Percentiles rank a stretch among this genome's conserved stretches.
phyloP scores from a whole-genome alignment of 2,329 filamentous ascomycete genomes.

The Aureobasidium sp. region DNA sequence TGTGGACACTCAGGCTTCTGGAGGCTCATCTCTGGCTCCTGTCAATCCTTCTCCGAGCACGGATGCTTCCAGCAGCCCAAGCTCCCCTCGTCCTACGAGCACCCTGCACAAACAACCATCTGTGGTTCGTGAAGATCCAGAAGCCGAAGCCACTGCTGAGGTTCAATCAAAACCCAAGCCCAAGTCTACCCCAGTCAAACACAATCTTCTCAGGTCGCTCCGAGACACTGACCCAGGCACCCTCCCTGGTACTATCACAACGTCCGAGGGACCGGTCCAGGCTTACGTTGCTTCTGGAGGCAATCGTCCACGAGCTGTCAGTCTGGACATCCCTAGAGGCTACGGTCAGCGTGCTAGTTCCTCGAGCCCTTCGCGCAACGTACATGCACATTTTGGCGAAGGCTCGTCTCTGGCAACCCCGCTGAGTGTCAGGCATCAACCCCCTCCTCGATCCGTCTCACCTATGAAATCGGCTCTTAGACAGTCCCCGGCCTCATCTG shows the following conservation, averaged over 20 bases:
- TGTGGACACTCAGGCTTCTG: constrained; percentile 17
- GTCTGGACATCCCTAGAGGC: constrained; percentile 25
- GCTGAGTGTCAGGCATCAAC: constrained; percentile 54
- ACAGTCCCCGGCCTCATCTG: constrained; percentile 46
- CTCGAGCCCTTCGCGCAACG: constrained; percentile 50
- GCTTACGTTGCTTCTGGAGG: constrained; percentile 17
- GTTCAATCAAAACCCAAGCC: background rate
- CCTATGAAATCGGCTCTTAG: constrained; percentile 73
- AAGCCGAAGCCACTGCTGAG: constrained; percentile 22
- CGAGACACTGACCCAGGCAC: background rate
- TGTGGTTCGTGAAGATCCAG: constrained; percentile 25
- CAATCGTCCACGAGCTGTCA: constrained; percentile 21
- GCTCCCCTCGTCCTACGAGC: constrained; percentile 16
- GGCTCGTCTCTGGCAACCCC: constrained; percentile 45
- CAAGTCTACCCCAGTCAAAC: background rate
- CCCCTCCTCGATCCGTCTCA: constrained; percentile 61
- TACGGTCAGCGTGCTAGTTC: constrained; percentile 22
- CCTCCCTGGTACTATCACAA: constrained; percentile 13
- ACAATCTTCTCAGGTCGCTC: background rate
- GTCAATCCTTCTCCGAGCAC: constrained; percentile 23
- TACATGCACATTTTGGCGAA: constrained; percentile 55
- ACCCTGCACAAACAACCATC: constrained; percentile 26
- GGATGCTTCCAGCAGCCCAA: constrained; percentile 17
- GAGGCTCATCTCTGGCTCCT: constrained; percentile 19
- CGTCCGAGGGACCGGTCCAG: constrained; percentile 20